Base-by-base conservation (phyloP, 495 filamentous ascomycete species). In the Symbiotaphrina buchneri region DNA sequence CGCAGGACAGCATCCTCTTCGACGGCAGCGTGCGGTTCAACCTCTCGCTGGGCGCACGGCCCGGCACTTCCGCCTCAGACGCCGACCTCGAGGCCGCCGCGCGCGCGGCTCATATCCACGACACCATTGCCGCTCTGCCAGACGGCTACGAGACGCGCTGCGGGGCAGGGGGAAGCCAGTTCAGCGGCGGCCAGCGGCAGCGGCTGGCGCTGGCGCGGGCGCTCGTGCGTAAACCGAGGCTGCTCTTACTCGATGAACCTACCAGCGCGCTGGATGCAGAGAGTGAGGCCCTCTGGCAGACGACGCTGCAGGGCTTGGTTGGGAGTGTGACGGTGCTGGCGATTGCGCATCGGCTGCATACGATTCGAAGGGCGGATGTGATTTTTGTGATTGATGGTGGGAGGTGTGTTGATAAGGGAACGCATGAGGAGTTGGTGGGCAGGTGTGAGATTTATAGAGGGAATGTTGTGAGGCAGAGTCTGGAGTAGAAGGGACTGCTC, bases 171-270 rank as follows among this genome's bases (percentile, higher is more conserved):
- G n/a, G n/a, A n/a, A n/a, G n/a, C n/a, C n/a, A n/a, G n/a, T n/a
- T n/a, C n/a, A n/a, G n/a, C n/a, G n/a, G n/a, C n/a, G n/a, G n/a
- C n/a, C n/a, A n/a, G n/a, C n/a, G n/a, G n/a, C n/a, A n/a, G n/a
- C n/a, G n/a, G n/a, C n/a, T n/a, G n/a, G n/a, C n/a, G n/a, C n/a
- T n/a, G n/a, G n/a, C n/a, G n/a, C n/a, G n/a, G n/a, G n/a, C n/a
- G n/a, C n/a, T n/a, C n/a, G 64, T 90, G 6, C 64, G 77, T 7
- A 62, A 74, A 27, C 77, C 80, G 3, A 52, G 58, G 27, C 51
- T 85, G 18, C 47, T 85, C 38, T 50, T 90, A 19, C 55, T 90
- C 2, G 79, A 90, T 41, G 79, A 90, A 48, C 73, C 78, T 1
- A 85, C 80, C 4, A 67, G 59, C 25, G 67, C 68, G n/a, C 52